Percentiles rank a stretch among this genome's conserved stretches.
Evolutionary conservation across 2,329 filamentous ascomycete species (phyloP).

Genomic region (Alternaria angustiovoidea): DNA sequence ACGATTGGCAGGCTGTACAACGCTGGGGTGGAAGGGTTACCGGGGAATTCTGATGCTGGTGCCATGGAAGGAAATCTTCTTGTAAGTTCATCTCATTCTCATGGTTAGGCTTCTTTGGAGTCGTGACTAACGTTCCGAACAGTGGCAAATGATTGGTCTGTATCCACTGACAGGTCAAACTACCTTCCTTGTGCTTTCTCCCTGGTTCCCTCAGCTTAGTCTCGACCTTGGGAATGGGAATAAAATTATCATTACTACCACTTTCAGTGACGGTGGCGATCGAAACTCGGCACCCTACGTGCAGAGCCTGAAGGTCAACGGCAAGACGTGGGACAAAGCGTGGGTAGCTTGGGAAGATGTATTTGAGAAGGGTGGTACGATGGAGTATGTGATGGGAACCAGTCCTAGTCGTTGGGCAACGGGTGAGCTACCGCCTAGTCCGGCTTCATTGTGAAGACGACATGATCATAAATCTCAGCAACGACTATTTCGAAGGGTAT

Average conservation of each 20-base stretch:
- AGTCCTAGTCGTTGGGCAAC: constrained; percentile 64
- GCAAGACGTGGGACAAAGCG: no score
- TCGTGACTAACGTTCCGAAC: constrained; percentile 7
- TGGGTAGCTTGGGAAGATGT: no score
- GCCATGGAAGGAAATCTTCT: constrained; percentile 74
- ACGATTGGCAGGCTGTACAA: constrained; percentile 66
- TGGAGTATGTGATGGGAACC: constrained; percentile 64
- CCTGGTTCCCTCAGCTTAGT: constrained; percentile 59
- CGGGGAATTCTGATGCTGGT: constrained; percentile 75
- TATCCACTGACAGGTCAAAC: constrained; percentile 68
- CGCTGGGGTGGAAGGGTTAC: constrained; percentile 64
- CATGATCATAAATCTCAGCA: not conserved
- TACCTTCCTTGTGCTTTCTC: constrained; percentile 67
- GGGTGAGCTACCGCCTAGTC: constrained; percentile 68
- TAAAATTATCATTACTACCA: constrained; percentile 63
- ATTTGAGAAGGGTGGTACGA: no score
- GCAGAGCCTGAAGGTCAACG: no score
- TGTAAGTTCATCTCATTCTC: constrained; percentile 17
- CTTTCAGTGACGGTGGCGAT: constrained; percentile 2
- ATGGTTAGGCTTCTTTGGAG: not conserved
- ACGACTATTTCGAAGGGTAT: not conserved
- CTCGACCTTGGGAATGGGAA: constrained; percentile 66
- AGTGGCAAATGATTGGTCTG: constrained; percentile 48
- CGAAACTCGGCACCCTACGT: no score
- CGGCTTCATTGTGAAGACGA: constrained; percentile 49